Evolutionary conservation across 257 asterid species (phyloP), one percentile per base, ranked within the genome.

Genomic region (Solanum paucissectum): DNA sequence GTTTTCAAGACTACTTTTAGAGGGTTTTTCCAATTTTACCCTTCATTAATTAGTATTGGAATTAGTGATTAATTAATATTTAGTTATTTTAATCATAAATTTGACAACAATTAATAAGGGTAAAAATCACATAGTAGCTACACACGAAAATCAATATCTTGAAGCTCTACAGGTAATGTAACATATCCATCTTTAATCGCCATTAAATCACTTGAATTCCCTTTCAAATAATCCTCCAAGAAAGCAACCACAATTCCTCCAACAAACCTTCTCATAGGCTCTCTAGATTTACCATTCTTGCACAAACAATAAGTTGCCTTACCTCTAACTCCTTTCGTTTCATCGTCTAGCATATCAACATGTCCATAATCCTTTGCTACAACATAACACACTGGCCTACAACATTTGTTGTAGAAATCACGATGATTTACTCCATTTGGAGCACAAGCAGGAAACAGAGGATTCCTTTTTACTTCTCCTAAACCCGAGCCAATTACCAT

Each of bases 361-460:
- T 96, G 99, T 1, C 99, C 99, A 49, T 93, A 95, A 68, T 91
- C 98, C 91, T 95, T 94, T 1, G 92, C 98, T 75, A 95, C 98
- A 81, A 94, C 93, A 55, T 96, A 92, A 86, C 89, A 90, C 1
- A 91, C 93, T 44, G 96, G 98, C 46, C 84, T 87, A 6, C 87
- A 49, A 49, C 99, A 95, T 88, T 96, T 98, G 0, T 88, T 88
- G n/a, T 92, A 96, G 74, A 96, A 95, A 89, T 96, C 94, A 81
- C 90, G 90, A 87, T 95, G 98, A 42, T 96, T 96, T 92, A 96
- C 98, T 88, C 98, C 98, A 88, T 87, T 93, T 3, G 98, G 98
- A 1, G 98, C 99, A 87, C 98, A 95, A 1, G 99, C 92, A 5
- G 98, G 99, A 85, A 95, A 96, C 12, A 96, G 49, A 5, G 94